Evolutionary conservation across 176 grass and related monocot species (phyloP).

Genomic region (Zea mays): Zm-B73-REFERENCE-NAM-5.0 NC_050100.1:96666501-96667000

Average conservation of each 20-base stretch:
- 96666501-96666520: no score
- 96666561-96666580: no score
- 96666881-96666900: constrained; percentile 12
- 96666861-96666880: background rate
- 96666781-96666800: constrained; percentile 23
- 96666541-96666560: no score
- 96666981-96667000: background rate
- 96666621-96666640: no score
- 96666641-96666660: no score
- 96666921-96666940: background rate
- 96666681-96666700: background rate
- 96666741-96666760: background rate
- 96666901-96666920: background rate
- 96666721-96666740: background rate
- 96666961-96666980: constrained; percentile 1
- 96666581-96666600: no score
- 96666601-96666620: no score
- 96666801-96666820: background rate
- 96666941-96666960: constrained; percentile 8
- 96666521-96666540: no score
- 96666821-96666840: background rate
- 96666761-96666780: background rate
- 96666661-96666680: no score
- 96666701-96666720: background rate
- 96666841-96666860: background rate